Base-by-base conservation (phyloP, 345 rosid genomes). In the Tarenaya hassleriana region DNA sequence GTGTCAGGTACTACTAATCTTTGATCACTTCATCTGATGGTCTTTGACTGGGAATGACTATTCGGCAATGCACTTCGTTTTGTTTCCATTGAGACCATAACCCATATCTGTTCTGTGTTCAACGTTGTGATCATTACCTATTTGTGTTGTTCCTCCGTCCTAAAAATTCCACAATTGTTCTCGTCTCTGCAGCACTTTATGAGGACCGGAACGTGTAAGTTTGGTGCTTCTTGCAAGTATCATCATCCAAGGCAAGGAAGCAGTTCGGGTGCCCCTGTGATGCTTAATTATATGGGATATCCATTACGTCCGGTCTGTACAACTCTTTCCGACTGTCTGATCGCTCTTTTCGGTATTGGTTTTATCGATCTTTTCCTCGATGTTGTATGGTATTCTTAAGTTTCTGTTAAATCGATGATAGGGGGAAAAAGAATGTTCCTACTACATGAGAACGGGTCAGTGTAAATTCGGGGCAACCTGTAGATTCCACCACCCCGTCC, bases 371-470 rank as follows among this genome's bases (percentile, higher is more conserved):
- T 7, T 50, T 7, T 10, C 13, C 32, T 13, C 56, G n/a, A 42
- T 64, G 52, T 52, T 47, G 16, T 37, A 16, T 37, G 10, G 34
- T 62, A n/a, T 32, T 27, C 48, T 40, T 7, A 31, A 17, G 16
- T 29, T 44, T 38, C 4, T 65, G 15, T 0, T 3, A n/a, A 20
- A 60, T 35, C 34, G 34, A 16, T 64, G 42, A 62, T 83, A 94
- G 99, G 94, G 91, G 37, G 95, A 86, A 63, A 94, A 76, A 63
- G 95, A 86, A 56, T 94, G 99, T 62, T 73, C 89, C 34, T 88
- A 86, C 56, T 94, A 81, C 69, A 55, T 82, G 73, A 85, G 86
- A 74, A 94, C 92, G 0, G 87, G 94, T 61, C 87, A 78, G 21
- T 92, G 99, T 70, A 92, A 92, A 61, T 94, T 88, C 53, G 94